Base-by-base conservation (phyloP, 1,284 basidiomycete species). In the Cryptococcus sp. region DNA sequence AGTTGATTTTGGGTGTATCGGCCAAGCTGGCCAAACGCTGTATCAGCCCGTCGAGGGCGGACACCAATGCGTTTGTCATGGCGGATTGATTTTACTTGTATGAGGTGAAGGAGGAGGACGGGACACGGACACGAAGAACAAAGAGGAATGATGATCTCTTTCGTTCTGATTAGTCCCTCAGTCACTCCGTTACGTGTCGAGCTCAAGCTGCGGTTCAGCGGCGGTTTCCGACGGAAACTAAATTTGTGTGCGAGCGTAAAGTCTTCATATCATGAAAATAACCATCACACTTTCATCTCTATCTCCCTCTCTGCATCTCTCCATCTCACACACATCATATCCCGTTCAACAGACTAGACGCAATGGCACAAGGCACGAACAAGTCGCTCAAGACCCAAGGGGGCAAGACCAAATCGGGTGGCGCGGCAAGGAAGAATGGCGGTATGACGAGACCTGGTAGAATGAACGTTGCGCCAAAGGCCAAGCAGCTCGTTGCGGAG, bases 291-390 rank as follows among this genome's bases (percentile, higher is more conserved):
- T 35, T 35, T 10, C 30, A 35, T 8, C 30, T 35, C 30, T 35
- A 8, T 35, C 30, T 35, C 13, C 8, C 30, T 35, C n/a, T n/a
- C n/a, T n/a, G n/a, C n/a, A n/a, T n/a, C n/a, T n/a, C 4, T 30
- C 27, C 10, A 5, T 30, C 27, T 30, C 27, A 35, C 13, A 35
- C 30, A 8, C 30, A 35, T 35, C 30, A 2, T 2, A 35, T 8
- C 7, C 10, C 30, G 10, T 2, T 8, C 10, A 2, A 35, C 10
- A 35, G 5, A 35, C 30, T 35, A 35, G 30, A 35, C 30, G 42
- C 42, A 22, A 78, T 78, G 77, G 77, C 77, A 10, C 77, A 78
- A 62, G 75, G 76, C 43, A 56, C 63, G 2, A 59, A 61, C 30
- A 78, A 77, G 53, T 64, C 64, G 22, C 60, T 71, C 52, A 73